Conservation (phyloP, 352 stramenopile genomes). For the Thalassiosira livingstoniorum region DNA sequence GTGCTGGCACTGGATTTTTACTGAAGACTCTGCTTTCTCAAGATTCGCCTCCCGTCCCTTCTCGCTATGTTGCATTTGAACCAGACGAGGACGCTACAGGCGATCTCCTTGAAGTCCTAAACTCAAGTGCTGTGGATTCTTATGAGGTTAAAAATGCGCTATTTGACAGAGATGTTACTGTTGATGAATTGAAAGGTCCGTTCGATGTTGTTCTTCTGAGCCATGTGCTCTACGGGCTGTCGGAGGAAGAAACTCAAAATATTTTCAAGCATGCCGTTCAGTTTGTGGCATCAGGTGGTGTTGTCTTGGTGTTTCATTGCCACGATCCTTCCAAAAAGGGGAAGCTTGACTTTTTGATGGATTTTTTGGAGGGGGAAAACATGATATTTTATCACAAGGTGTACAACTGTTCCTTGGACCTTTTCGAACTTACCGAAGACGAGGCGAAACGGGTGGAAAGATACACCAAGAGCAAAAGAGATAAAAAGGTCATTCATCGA, state of each 20-base stretch:
- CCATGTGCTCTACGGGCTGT: conserved; percentile 8
- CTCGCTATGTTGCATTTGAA: conserved; percentile 26
- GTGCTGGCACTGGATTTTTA: background rate
- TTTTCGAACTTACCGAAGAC: background rate
- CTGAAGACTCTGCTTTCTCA: background rate
- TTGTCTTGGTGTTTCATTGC: conserved; percentile 11
- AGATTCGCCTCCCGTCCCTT: background rate
- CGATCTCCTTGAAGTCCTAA: background rate
- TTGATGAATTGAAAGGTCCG: background rate
- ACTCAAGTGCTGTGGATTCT: background rate
- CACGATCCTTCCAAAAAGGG: background rate
- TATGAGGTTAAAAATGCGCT: background rate
- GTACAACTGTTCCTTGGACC: background rate
- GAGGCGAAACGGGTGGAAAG: background rate
- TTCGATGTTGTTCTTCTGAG: conserved; percentile 21
- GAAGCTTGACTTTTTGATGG: conserved; percentile 6
- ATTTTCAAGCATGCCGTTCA: conserved; percentile 8
- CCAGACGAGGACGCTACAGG: background rate
- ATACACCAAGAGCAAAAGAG: background rate
- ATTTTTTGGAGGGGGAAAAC: background rate
- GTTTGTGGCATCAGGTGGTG: conserved; percentile 5
- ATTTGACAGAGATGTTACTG: background rate
- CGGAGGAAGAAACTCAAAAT: background rate
- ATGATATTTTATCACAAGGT: conserved; percentile 13
- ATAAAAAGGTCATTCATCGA: background rate